phyloP scores from a whole-genome alignment of 345 rosid genomes.

The Eutrema heterophyllum region DNA sequence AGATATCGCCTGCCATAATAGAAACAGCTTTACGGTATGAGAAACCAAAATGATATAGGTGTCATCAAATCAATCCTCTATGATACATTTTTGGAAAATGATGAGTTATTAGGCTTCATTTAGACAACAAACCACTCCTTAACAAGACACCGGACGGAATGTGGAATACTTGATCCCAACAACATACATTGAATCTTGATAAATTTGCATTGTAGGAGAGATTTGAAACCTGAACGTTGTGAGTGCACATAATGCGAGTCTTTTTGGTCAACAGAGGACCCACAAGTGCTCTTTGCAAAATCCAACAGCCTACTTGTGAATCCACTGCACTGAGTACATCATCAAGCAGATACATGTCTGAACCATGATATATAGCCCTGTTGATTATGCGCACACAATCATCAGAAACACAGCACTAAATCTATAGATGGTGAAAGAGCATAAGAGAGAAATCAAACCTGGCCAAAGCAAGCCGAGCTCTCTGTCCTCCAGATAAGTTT shows the following conservation, averaged over 20 bases:
- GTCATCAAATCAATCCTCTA: neutral
- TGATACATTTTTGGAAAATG: neutral
- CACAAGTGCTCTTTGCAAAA: conserved; percentile 59
- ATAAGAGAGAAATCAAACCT: conserved; percentile 41
- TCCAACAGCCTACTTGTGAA: conserved; percentile 84
- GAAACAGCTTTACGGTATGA: neutral
- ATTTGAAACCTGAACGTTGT: conserved; percentile 64
- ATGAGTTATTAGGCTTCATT: neutral
- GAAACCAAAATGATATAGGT: neutral
- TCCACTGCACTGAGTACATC: conserved; percentile 96
- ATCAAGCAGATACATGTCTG: conserved; percentile 68
- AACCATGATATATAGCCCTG: conserved; percentile 76
- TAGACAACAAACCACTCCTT: neutral
- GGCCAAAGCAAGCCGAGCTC: conserved; percentile 92
- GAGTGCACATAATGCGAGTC: conserved; percentile 80
- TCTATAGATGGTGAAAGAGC: neutral
- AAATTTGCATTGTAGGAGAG: neutral
- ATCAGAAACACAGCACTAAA: conserved; percentile 12
- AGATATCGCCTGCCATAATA: conserved; percentile 67
- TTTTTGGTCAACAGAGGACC: conserved; percentile 57
- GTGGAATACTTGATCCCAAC: neutral
- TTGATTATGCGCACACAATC: conserved; percentile 5
- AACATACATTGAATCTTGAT: neutral
- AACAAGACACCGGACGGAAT: neutral
- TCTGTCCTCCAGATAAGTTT: conserved; percentile 96